phyloP scores from a whole-genome alignment of 2,329 filamentous ascomycete species.

The Graphium sp. region DNA sequence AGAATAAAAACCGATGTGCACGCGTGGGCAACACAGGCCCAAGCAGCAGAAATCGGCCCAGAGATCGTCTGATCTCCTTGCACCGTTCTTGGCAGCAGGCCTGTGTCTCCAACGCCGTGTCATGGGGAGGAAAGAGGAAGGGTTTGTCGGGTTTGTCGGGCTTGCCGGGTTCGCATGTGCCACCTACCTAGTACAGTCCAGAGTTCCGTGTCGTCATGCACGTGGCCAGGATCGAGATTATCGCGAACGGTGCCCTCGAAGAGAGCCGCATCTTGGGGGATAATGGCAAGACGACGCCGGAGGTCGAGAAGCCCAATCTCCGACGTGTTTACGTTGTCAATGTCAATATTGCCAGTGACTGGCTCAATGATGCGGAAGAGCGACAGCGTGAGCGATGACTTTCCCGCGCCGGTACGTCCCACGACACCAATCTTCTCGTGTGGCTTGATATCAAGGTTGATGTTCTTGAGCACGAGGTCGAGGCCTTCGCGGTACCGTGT shows the following conservation, averaged over 20 bases:
- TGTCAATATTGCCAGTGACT: conserved; percentile 64
- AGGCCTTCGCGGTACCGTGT: conserved; percentile 81
- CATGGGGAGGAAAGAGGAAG: too few relatives aligned
- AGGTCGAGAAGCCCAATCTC: conserved; percentile 81
- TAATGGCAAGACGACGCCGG: conserved; percentile 80
- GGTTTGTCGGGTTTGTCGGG: too few relatives aligned
- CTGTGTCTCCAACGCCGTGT: too few relatives aligned
- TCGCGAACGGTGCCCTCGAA: conserved; percentile 89
- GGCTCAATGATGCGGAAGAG: conserved; percentile 94
- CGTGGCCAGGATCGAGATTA: conserved; percentile 86
- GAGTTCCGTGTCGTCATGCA: conserved; percentile 90
- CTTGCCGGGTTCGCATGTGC: too few relatives aligned
- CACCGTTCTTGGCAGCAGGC: too few relatives aligned
- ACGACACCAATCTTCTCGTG: conserved; percentile 98
- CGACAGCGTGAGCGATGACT: conserved; percentile 82
- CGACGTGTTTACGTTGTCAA: conserved; percentile 80
- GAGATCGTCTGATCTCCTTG: too few relatives aligned
- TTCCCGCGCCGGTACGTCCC: conserved; percentile 87
- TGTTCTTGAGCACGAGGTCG: conserved; percentile 83
- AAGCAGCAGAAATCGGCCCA: too few relatives aligned
- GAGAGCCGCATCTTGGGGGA: conserved; percentile 90
- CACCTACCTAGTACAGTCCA: conserved; percentile 83
- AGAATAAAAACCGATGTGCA: too few relatives aligned
- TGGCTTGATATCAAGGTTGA: conserved; percentile 82
- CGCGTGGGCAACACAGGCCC: too few relatives aligned